phyloP scores from a whole-genome alignment of 106 monocot species.

The Amphibolis antarctica region DNA sequence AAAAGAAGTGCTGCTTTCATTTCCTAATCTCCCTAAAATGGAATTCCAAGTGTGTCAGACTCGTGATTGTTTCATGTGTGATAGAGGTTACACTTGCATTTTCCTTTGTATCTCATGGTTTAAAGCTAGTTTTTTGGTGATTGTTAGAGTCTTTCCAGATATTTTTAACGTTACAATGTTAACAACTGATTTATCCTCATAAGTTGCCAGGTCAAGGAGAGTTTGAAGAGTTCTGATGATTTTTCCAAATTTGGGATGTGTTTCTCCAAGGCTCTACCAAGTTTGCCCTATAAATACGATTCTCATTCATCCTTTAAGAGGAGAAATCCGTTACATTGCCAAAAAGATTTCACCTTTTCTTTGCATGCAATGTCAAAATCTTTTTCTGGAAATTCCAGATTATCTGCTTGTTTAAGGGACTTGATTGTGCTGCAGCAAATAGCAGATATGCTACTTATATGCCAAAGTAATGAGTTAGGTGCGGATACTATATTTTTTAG shows the following conservation, averaged over 20 bases:
- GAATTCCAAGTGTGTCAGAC: too few relatives aligned
- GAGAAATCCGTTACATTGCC: background rate
- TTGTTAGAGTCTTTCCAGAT: too few relatives aligned
- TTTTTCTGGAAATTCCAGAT: constrained; percentile 1
- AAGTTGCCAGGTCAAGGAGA: constrained; percentile 6
- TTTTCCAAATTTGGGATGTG: background rate
- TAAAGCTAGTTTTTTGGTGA: too few relatives aligned
- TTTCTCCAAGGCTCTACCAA: background rate
- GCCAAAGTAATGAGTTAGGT: constrained; percentile 21
- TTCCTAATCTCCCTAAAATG: too few relatives aligned
- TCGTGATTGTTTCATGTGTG: too few relatives aligned
- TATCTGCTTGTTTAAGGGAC: background rate
- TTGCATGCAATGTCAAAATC: background rate
- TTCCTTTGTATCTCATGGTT: too few relatives aligned
- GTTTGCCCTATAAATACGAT: background rate
- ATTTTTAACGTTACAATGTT: too few relatives aligned
- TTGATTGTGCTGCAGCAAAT: constrained; percentile 35
- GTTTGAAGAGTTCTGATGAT: constrained; percentile 2
- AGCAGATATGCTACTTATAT: constrained; percentile 24
- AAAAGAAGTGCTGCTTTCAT: too few relatives aligned
- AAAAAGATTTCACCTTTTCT: background rate
- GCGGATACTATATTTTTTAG: constrained; percentile 50
- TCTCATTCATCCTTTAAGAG: background rate
- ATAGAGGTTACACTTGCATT: too few relatives aligned
- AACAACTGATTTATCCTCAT: constrained; percentile 4